Evolutionary conservation across 306 rosid genomes (phyloP).

Genomic region (Phaseolus lunatus): DNA sequence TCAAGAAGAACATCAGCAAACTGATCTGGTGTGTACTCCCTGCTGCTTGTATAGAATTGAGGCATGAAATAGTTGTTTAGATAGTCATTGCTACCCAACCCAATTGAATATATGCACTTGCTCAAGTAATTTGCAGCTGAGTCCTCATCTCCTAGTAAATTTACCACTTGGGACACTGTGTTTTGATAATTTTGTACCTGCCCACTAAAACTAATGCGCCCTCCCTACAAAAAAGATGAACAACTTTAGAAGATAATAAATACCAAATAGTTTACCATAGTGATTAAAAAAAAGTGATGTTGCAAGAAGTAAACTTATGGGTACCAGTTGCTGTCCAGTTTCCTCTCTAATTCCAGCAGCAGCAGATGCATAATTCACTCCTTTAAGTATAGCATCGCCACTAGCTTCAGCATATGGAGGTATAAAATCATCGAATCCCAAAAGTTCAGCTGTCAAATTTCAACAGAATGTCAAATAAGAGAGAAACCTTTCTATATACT

Average conservation of each 20-base stretch:
- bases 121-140: constrained; percentile 72
- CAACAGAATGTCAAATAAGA: constrained; percentile 24
- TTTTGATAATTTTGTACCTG: constrained; percentile 77
- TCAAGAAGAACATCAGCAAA: constrained; percentile 74
- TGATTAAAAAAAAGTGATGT: not conserved
- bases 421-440: constrained; percentile 65
- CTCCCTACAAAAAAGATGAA: constrained; percentile 64
- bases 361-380: constrained; percentile 94
- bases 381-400: constrained; percentile 70
- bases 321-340: constrained; percentile 88
- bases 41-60: constrained; percentile 59
- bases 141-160: constrained; percentile 68
- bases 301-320: not conserved
- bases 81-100: constrained; percentile 94
- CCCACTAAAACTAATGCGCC: constrained; percentile 70
- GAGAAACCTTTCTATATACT: not conserved
- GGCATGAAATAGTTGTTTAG: constrained; percentile 98
- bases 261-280: not conserved
- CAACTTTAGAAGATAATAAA: not conserved
- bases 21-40: constrained; percentile 65
- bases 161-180: constrained; percentile 77
- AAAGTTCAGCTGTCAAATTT: constrained; percentile 58
- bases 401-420: constrained; percentile 63
- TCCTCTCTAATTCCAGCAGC: constrained; percentile 99
- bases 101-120: constrained; percentile 84